Evolutionary conservation across 768 basidiomycete genomes (phyloP).

Genomic region (Lactifluus rugatus): DNA sequence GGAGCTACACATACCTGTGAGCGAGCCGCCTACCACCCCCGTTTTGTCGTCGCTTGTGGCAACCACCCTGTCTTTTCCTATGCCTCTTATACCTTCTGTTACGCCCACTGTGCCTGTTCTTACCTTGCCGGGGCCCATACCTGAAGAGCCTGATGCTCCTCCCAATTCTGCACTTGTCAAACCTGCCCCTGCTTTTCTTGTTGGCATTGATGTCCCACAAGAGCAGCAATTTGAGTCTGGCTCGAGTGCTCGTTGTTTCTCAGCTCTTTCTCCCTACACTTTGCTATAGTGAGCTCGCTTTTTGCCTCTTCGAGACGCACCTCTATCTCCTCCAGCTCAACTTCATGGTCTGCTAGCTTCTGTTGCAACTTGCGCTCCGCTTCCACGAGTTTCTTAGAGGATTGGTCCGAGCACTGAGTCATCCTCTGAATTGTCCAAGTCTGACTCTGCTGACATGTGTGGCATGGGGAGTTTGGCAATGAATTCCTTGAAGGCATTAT

Average conservation of each 20-base stretch:
- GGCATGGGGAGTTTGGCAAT: slow-evolving; percentile 55
- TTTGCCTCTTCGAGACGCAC: slow-evolving; percentile 64
- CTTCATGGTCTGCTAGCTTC: slow-evolving; percentile 66
- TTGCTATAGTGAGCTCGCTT: slow-evolving; percentile 66
- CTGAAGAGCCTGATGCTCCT: no score
- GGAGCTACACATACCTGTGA: no score
- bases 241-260: slow-evolving; percentile 74
- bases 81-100: no score
- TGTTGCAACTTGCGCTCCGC: slow-evolving; percentile 58
- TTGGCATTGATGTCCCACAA: no score
- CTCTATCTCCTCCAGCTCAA: slow-evolving; percentile 77
- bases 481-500: slow-evolving; percentile 36
- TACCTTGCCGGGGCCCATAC: no score
- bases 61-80: no score
- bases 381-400: slow-evolving; percentile 60
- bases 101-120: no score
- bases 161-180: no score
- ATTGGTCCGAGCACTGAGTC: slow-evolving; percentile 46
- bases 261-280: slow-evolving; percentile 89
- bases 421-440: slow-evolving; percentile 45
- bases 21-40: no score
- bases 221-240: slow-evolving; percentile 50
- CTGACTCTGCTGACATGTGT: slow-evolving; percentile 29
- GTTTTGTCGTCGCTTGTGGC: no score
- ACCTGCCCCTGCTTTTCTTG: no score